Percentiles rank a stretch among this genome's conserved stretches.
Conservation (phyloP, 2,329 filamentous ascomycete species). For the Thermochaetoides dissita region DNA sequence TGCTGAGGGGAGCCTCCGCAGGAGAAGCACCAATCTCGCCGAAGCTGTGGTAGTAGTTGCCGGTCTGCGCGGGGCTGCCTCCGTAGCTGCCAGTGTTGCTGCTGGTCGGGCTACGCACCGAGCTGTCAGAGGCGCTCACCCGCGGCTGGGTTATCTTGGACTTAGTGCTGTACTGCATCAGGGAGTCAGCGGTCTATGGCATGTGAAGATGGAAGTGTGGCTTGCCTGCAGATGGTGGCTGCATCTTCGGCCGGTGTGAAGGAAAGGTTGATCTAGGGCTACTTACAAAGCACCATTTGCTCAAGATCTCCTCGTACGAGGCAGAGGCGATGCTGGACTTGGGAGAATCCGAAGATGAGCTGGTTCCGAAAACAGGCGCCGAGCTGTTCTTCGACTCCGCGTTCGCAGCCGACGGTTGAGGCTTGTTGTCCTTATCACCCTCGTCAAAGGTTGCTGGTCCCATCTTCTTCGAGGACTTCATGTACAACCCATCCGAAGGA, state of each 20-base stretch:
- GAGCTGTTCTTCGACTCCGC: slow-evolving; percentile 12
- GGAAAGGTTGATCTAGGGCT: slow-evolving; percentile 25
- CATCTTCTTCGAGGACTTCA: slow-evolving; percentile 25
- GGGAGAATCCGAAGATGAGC: slow-evolving; percentile 31
- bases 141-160: slow-evolving; percentile 35
- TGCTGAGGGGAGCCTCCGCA: slow-evolving; percentile 21
- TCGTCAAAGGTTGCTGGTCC: slow-evolving; percentile 4
- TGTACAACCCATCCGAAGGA: slow-evolving; percentile 35
- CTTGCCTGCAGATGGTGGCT: slow-evolving; percentile 16
- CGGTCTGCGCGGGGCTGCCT: slow-evolving; percentile 24
- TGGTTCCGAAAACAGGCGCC: too few species aligned
- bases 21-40: slow-evolving; percentile 21
- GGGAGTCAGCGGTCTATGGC: slow-evolving; percentile 26
- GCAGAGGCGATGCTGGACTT: slow-evolving; percentile 56
- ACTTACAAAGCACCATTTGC: slow-evolving; percentile 99
- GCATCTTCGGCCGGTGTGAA: slow-evolving; percentile 14
- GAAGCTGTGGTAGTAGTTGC: slow-evolving; percentile 16
- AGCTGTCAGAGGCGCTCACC: slow-evolving; percentile 29
- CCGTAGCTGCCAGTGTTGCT: slow-evolving; percentile 23
- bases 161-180: slow-evolving; percentile 47
- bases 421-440: neutral
- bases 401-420: slow-evolving; percentile 8
- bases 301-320: slow-evolving; percentile 91
- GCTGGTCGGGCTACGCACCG: slow-evolving; percentile 21
- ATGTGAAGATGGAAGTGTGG: slow-evolving; percentile 10